Base-by-base conservation (phyloP, 768 basidiomycete species). In the Arthromyces matolae region DNA sequence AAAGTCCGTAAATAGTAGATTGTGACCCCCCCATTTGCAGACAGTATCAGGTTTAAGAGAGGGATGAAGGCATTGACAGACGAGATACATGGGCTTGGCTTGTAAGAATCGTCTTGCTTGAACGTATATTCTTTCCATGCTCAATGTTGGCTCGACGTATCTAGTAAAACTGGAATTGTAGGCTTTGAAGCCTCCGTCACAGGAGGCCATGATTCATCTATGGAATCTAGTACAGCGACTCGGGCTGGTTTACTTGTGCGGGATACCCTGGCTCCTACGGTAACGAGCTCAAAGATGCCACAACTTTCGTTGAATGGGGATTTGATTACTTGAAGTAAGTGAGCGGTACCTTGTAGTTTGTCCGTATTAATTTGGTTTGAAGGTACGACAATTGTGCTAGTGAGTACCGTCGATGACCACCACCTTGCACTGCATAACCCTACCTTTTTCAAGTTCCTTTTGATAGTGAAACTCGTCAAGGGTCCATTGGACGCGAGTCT, bases 291-390 rank as follows among this genome's bases (percentile, higher is more conserved):
- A 75, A 79, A 20, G 83, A 85, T 55, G 70, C 70, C 4, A 73
- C 71, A 52, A 66, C 73, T 4, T 84, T 84, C 63, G 72, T 75
- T 37, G 71, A 78, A 27, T 84, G 83, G 83, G 81, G 81, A 6
- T 83, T 84, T 45, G 78, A 84, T 61, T 80, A 80, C 53, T 67
- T 84, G 35, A 85, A 84, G 83, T 83, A 36, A 73, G n/a, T n/a
- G n/a, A n/a, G n/a, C n/a, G n/a, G n/a, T n/a, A n/a, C n/a, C n/a
- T n/a, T n/a, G n/a, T n/a, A n/a, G n/a, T n/a, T n/a, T n/a, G n/a
- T n/a, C n/a, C n/a, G n/a, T n/a, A n/a, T n/a, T n/a, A n/a, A n/a
- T n/a, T n/a, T n/a, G n/a, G n/a, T n/a, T n/a, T n/a, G 57, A 28
- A 68, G 68, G 53, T 80, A 79, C 44, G 79, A 81, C 54, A 81